phyloP scores from a whole-genome alignment of 2,329 filamentous ascomycete genomes.

The Claviceps digitariae region DNA sequence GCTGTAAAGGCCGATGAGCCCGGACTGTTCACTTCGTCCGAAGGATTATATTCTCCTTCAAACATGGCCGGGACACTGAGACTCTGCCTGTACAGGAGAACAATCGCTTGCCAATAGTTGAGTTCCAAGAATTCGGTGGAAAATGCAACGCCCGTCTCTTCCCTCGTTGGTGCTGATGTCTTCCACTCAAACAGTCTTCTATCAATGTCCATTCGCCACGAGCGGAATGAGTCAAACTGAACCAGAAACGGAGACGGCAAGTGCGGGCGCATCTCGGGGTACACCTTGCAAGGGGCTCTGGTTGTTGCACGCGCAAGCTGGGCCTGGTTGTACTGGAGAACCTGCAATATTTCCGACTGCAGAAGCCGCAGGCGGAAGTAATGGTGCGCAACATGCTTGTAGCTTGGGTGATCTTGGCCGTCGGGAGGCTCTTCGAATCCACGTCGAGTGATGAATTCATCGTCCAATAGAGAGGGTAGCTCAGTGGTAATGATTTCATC shows the following conservation, averaged over 20 bases:
- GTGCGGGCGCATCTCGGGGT: conserved; percentile 63
- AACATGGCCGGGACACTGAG: conserved; percentile 74
- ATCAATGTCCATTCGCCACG: conserved; percentile 83
- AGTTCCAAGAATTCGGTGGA: conserved; percentile 81
- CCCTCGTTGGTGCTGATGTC: conserved; percentile 59
- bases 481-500: conserved; percentile 94
- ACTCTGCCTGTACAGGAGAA: conserved; percentile 90
- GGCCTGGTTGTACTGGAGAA: conserved; percentile 83
- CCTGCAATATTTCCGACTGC: conserved; percentile 90
- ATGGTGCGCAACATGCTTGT: conserved; percentile 83
- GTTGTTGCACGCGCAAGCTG: conserved; percentile 58
- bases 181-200: conserved; percentile 77
- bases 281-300: conserved; percentile 47
- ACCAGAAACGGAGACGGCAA: conserved; percentile 76
- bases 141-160: conserved; percentile 77
- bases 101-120: conserved; percentile 96
- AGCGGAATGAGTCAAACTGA: conserved; percentile 71
- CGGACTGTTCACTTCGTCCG: conserved; percentile 50
- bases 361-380: conserved; percentile 81
- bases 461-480: conserved; percentile 79
- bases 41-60: conserved; percentile 60
- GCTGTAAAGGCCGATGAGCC: conserved; percentile 46
- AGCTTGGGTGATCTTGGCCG: conserved; percentile 54
- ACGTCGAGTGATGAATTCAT: conserved; percentile 69
- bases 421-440: conserved; percentile 53